These are phyloP conservation scores for Starmerella kuoi DNA, from an alignment of 805 yeast genomes.

Conservation along the genomic window DNA sequence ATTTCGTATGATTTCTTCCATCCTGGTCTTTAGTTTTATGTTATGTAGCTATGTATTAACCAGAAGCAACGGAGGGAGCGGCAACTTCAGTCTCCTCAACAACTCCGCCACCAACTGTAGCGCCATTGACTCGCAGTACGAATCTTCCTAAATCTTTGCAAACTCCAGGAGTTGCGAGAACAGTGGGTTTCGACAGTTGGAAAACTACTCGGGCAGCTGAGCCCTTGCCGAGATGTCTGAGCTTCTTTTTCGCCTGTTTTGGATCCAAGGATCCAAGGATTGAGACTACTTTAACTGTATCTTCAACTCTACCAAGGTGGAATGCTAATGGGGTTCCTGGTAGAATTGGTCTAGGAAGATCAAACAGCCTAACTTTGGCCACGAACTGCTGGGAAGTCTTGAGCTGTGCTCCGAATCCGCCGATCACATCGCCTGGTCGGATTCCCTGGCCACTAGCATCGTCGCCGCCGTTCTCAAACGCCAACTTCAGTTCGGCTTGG, in stretches of 20 bases:
- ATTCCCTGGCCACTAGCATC: conserved; percentile 32
- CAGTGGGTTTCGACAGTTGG: conserved; percentile 39
- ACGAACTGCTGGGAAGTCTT: conserved; percentile 38
- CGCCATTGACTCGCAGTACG: conserved; percentile 57
- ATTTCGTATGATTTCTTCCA: too few species aligned
- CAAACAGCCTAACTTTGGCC: conserved; percentile 54
- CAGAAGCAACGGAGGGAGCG: too few species aligned
- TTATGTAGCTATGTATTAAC: too few species aligned
- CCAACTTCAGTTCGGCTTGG: conserved; percentile 37
- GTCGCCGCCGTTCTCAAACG: conserved; percentile 20
- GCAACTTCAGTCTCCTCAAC: too few species aligned
- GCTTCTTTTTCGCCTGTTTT: conserved; percentile 21
- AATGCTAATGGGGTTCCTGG: conserved; percentile 69
- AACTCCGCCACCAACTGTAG: conserved; percentile 55
- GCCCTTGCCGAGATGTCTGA: conserved; percentile 49
- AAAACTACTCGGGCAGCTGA: conserved; percentile 49
- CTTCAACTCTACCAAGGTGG: conserved; percentile 62
- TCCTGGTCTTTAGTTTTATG: too few species aligned
- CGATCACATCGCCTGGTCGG: conserved; percentile 56
- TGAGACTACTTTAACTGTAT: conserved; percentile 52
- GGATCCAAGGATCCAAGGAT: conserved; percentile 31
- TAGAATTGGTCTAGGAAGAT: conserved; percentile 56
- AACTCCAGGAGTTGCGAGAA: conserved; percentile 39
- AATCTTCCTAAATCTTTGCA: conserved; percentile 49
- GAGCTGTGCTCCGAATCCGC: conserved; percentile 37